A percentile compares a stretch with the other conserved stretches of the same genome.
Evolutionary conservation across 108 stramenopile species (phyloP).

Genomic region (Nitzschia sp.): DNA sequence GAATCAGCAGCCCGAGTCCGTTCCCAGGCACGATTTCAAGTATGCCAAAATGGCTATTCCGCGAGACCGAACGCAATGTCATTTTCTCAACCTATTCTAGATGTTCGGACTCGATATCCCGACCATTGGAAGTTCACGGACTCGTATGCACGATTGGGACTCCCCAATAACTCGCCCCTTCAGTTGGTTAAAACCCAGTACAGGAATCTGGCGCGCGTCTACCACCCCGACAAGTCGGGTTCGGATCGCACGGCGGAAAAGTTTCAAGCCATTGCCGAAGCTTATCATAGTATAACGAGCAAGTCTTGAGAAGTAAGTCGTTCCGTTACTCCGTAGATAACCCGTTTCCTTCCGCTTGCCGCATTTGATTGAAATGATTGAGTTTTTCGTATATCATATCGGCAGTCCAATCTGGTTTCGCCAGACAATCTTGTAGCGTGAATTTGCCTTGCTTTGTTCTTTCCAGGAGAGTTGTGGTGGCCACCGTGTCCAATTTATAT

Average conservation of each 20-base stretch:
- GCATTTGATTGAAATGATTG: background rate
- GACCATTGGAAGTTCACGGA: slow-evolving; percentile 45
- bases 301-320: background rate
- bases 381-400: slow-evolving; percentile 57
- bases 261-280: slow-evolving; percentile 54
- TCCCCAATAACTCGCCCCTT: slow-evolving; percentile 24
- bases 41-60: background rate
- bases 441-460: slow-evolving; percentile 89
- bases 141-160: slow-evolving; percentile 39
- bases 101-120: slow-evolving; percentile 24
- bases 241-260: slow-evolving; percentile 28
- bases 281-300: slow-evolving; percentile 32
- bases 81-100: slow-evolving; percentile 10
- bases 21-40: background rate
- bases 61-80: background rate
- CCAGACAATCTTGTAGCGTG: slow-evolving; percentile 57
- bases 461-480: slow-evolving; percentile 84
- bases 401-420: slow-evolving; percentile 54
- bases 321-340: background rate
- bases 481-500: slow-evolving; percentile 65
- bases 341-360: background rate
- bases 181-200: slow-evolving; percentile 39
- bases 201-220: slow-evolving; percentile 35
- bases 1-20: slow-evolving; percentile 41
- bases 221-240: slow-evolving; percentile 54